Base-by-base conservation (phyloP, 2,329 filamentous ascomycete species). In the Keithomyces neogunnii region DNA sequence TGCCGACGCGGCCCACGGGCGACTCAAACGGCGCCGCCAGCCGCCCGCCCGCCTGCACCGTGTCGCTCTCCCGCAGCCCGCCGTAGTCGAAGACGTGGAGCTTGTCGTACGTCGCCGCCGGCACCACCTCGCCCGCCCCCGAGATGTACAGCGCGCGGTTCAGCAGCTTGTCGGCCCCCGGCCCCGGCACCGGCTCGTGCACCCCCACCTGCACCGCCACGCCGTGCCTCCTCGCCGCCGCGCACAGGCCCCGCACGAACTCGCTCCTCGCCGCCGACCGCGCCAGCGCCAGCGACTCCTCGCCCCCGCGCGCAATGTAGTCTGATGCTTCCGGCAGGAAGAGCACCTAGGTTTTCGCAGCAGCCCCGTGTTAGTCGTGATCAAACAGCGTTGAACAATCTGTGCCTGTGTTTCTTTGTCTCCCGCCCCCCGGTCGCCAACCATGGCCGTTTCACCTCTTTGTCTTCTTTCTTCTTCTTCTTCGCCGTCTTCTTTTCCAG, bases 291-390 rank as follows among this genome's bases (percentile, higher is more conserved):
- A 90, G 69, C 0, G 85, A 86, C 60, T 91, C 84, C 9, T 79
- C 67, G 2, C 84, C 74, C 1, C 82, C 84, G 2, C 78, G 74
- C 26, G 82, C 86, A 60, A 96, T 90, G 73, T 96, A 96, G 71
- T 96, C 90, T 51, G 82, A 82, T 29, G 92, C 92, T 76, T 96
- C 92, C 10, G 92, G 92, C 49, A 96, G 84, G 72, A 97, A 96
- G 47, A 96, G 79, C 19, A 87, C 82, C 80, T 88, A n/a, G n/a
- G n/a, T n/a, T n/a, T n/a, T n/a, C n/a, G n/a, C n/a, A n/a, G 55
- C 29, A 3, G 8, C 11, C 26, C 11, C 5, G 5, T 3, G n/a
- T 39, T 4, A 39, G 36, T n/a, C 8, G 3, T 13, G 36, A 11
- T 35, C 33, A 35, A 7, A 11, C 19, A 19, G 19, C 19, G 19